A percentile compares a stretch with the other conserved stretches of the same genome.
Conservation (phyloP, 768 basidiomycete genomes). For the Clitopilus hobsonii region DNA sequence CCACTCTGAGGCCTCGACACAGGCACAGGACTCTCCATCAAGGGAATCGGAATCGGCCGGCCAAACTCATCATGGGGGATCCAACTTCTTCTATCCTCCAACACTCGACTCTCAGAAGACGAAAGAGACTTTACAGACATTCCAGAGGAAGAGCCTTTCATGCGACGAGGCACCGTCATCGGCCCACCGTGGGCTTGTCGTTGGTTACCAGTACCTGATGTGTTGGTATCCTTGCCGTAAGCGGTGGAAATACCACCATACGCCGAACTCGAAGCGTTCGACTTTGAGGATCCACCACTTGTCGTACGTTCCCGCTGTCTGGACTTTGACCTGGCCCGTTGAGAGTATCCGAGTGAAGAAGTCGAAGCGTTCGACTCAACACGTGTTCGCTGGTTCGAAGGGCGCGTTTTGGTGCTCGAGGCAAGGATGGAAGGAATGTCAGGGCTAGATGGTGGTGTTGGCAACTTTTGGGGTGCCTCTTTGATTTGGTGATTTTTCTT, state of each 20-base stretch:
- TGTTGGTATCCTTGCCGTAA: neutral
- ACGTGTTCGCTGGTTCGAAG: neutral
- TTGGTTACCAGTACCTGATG: too few species aligned
- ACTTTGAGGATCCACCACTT: neutral
- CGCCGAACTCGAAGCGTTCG: too few species aligned
- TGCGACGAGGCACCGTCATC: neutral
- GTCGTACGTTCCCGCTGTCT: neutral
- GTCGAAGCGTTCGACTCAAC: neutral
- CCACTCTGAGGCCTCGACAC: conserved; percentile 1
- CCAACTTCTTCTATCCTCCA: conserved; percentile 8
- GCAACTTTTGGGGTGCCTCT: neutral
- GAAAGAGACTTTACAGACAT: neutral
- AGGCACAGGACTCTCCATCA: conserved; percentile 1
- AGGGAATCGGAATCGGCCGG: conserved; percentile 1
- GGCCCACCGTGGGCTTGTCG: neutral
- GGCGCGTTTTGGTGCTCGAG: neutral
- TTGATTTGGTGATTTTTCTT: neutral
- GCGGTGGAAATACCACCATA: neutral
- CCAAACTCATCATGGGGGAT: conserved; percentile 18
- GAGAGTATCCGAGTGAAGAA: neutral
- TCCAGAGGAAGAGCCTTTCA: neutral
- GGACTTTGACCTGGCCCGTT: neutral
- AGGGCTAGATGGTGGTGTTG: neutral
- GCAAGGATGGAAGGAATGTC: neutral
- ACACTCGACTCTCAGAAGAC: neutral